Evolutionary conservation across 2,329 filamentous ascomycete genomes (phyloP), one percentile per base, ranked within the genome.

Genomic region (Fusarium brevicatenulatum): DNA sequence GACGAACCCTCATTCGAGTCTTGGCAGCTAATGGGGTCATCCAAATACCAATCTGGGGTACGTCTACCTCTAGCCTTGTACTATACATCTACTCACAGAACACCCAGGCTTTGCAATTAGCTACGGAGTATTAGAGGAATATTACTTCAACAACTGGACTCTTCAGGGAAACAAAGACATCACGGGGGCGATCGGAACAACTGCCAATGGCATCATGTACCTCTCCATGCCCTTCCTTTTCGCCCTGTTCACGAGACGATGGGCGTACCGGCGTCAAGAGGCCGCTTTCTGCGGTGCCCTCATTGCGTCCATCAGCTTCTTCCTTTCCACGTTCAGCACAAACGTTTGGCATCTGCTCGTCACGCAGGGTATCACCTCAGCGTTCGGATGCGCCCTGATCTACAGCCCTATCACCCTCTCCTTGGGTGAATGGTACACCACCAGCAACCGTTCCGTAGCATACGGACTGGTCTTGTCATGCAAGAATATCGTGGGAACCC

Each of bases 211-310:
- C 21, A 53, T 59, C 44, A 59, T 59, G 56, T 59, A 59, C 36
- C 56, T 59, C 7, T 59, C 56, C 4, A 59, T 59, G 56, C 56
- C 56, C 21, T 59, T 59, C 23, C 56, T 59, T 5, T 59, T 59
- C 44, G 56, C 56, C 3, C 10, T 59, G 8, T 59, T 59, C 56
- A 59, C 56, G 9, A 59, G 46, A 18, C 36, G 56, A 9, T 59
- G 56, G 56, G 56, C 61, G 13, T 47, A 64, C 18, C 32, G 42
- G 9, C 55, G 55, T 4, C 40, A 50, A 8, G 42, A 58, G 23
- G 55, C 55, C 8, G 55, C 55, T 13, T 47, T 58, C 15, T 58
- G 55, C 21, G 55, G 55, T 50, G 55, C 55, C 10, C 15, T 58
- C 3, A 58, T 58, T 3, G 55, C 55, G 3, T 58, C 55, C 13